A percentile compares a stretch with the other conserved stretches of the same genome.
phyloP scores from a whole-genome alignment of 2,329 filamentous ascomycete species.

The Ophiosphaerella herpotricha region DNA sequence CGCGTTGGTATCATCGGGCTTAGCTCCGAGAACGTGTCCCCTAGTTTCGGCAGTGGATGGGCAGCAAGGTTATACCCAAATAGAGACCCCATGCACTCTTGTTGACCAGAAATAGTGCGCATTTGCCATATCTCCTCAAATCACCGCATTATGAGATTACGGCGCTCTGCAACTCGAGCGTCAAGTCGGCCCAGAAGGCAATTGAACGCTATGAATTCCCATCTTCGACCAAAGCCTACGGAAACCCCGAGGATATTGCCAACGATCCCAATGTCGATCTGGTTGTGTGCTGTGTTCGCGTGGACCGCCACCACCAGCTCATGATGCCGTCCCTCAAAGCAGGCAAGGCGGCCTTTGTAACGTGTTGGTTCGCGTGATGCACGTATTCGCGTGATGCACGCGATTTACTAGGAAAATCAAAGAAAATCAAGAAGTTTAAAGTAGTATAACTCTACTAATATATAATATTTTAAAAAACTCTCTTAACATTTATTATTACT shows the following conservation, averaged over 20 bases:
- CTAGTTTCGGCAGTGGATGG: constrained; percentile 27
- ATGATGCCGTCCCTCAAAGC: constrained; percentile 48
- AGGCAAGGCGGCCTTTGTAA: constrained; percentile 56
- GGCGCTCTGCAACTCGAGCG: constrained; percentile 54
- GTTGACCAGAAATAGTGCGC: constrained; percentile 22
- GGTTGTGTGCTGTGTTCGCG: constrained; percentile 49
- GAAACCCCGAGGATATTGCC: constrained; percentile 48
- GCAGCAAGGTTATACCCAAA: constrained; percentile 3
- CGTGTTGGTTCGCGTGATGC: no score
- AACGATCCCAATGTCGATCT: constrained; percentile 52
- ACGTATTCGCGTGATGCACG: no score
- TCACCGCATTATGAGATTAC: constrained; percentile 50
- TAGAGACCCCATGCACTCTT: not conserved
- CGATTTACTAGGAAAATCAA: no score
- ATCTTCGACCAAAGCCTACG: constrained; percentile 50
- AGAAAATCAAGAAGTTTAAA: no score
- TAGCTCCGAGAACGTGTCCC: constrained; percentile 6
- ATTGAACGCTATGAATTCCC: constrained; percentile 48
- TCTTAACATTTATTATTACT: no score
- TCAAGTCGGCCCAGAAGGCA: constrained; percentile 47
- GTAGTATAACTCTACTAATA: no score
- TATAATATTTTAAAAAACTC: no score
- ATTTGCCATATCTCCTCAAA: constrained; percentile 44
- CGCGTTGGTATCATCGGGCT: constrained; percentile 36
- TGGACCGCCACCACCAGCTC: constrained; percentile 48